Percentiles rank a stretch among this genome's conserved stretches.
These are phyloP conservation scores for Theobroma grandiflorum DNA, from an alignment of 441 rosid species.

Conservation along the genomic window DNA sequence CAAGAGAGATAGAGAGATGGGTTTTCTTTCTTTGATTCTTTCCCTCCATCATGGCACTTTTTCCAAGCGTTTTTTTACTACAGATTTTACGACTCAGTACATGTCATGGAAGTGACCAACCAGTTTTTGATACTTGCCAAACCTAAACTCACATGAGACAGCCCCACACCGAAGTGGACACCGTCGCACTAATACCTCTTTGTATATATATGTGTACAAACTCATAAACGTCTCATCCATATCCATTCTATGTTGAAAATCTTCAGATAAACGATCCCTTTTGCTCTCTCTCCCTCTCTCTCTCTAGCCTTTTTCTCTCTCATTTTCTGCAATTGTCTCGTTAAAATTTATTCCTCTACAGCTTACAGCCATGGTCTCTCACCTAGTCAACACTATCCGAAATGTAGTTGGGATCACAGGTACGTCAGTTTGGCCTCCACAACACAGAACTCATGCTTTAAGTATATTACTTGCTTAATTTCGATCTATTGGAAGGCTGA, in stretches of 20 bases:
- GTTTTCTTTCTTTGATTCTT: not conserved
- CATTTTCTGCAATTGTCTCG: too few relatives aligned
- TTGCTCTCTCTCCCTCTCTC: not conserved
- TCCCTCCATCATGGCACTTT: not conserved
- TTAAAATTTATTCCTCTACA: not conserved
- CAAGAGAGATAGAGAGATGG: not conserved
- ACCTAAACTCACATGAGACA: not conserved
- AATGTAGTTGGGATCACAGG: conserved; percentile 64
- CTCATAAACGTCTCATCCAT: not conserved
- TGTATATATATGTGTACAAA: conserved; percentile 1
- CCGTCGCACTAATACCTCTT: conserved; percentile 1
- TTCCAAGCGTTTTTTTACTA: not conserved
- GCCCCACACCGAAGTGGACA: conserved; percentile 2
- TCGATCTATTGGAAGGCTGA: not conserved
- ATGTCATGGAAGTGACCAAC: conserved; percentile 31
- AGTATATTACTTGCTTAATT: not conserved
- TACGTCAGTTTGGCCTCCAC: conserved; percentile 2
- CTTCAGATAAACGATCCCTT: not conserved
- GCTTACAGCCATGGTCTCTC: conserved; percentile 49
- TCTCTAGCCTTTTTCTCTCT: not conserved
- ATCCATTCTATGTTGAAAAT: not conserved
- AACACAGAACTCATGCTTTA: not conserved
- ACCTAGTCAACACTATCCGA: conserved; percentile 40
- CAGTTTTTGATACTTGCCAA: conserved; percentile 23
- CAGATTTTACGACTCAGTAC: conserved; percentile 10